Conservation (phyloP, 345 rosid genomes). For the Salix caprea region DNA sequence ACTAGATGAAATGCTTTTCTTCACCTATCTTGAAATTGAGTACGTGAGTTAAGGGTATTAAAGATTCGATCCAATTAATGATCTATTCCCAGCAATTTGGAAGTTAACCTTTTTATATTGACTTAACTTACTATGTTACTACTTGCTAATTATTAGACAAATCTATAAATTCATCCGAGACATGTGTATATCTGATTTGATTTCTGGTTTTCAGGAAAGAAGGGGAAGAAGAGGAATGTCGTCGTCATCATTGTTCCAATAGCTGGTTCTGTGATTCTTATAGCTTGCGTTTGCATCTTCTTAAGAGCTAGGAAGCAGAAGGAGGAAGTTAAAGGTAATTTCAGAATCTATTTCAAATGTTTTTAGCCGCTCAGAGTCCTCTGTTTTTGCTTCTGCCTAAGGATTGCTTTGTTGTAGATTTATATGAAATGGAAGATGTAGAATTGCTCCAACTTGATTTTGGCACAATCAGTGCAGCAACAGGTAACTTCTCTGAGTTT, state of each 20-base stretch:
- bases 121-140: too few species aligned
- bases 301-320: constrained; percentile 10
- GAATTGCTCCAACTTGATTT: constrained; percentile 3
- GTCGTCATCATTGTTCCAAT: not conserved
- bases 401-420: not conserved
- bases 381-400: not conserved
- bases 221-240: not conserved
- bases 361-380: too few species aligned
- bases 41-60: too few species aligned
- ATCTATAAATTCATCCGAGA: too few species aligned
- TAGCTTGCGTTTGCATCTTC: constrained; percentile 3
- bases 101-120: too few species aligned
- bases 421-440: not conserved
- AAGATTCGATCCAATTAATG: too few species aligned
- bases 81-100: not conserved
- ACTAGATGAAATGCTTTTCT: too few species aligned
- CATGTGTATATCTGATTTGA: not conserved
- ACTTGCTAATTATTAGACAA: too few species aligned
- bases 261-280: constrained; percentile 5
- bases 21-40: too few species aligned
- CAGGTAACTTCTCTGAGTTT: constrained; percentile 20
- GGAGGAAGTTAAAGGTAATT: constrained; percentile 22
- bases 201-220: constrained; percentile 18
- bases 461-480: constrained; percentile 1
- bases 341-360: too few species aligned